phyloP scores from a whole-genome alignment of 768 basidiomycete species.

The Auriculariales sp. region DNA sequence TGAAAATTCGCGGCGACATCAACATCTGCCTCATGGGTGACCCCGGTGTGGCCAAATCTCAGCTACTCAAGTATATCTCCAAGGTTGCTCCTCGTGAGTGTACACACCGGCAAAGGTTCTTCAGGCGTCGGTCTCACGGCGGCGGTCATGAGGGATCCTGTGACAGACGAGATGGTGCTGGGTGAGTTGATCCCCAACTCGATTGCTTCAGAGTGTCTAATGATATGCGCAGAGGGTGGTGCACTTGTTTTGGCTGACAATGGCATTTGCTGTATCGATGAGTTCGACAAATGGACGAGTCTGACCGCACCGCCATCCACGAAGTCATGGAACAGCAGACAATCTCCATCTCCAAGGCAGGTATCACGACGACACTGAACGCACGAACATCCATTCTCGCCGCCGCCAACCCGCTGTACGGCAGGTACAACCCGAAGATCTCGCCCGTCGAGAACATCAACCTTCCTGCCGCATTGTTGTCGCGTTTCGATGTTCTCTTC shows the following conservation, averaged over 20 bases:
- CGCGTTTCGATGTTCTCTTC: constrained; percentile 96
- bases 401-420: constrained; percentile 93
- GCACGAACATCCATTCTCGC: constrained; percentile 98
- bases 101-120: constrained; percentile 27
- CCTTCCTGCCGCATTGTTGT: constrained; percentile 93
- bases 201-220: too few relatives aligned
- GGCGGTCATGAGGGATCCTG: constrained; percentile 28
- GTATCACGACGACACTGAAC: constrained; percentile 92
- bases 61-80: constrained; percentile 15
- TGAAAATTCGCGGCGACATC: constrained; percentile 93
- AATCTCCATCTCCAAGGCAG: constrained; percentile 97
- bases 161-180: constrained; percentile 31
- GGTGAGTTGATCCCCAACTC: too few relatives aligned
- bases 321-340: constrained; percentile 99
- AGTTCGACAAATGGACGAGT: constrained; percentile 99
- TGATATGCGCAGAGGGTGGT: too few relatives aligned
- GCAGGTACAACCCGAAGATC: constrained; percentile 94
- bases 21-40: constrained; percentile 95
- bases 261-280: constrained; percentile 94
- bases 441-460: constrained; percentile 98
- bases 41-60: constrained; percentile 97
- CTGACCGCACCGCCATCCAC: constrained; percentile 94
- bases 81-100: neutral
- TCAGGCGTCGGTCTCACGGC: constrained; percentile 31
- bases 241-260: constrained; percentile 98